Evolutionary conservation across 768 basidiomycete genomes (phyloP).

Genomic region (Holtermanniella nyarrowii): DNA sequence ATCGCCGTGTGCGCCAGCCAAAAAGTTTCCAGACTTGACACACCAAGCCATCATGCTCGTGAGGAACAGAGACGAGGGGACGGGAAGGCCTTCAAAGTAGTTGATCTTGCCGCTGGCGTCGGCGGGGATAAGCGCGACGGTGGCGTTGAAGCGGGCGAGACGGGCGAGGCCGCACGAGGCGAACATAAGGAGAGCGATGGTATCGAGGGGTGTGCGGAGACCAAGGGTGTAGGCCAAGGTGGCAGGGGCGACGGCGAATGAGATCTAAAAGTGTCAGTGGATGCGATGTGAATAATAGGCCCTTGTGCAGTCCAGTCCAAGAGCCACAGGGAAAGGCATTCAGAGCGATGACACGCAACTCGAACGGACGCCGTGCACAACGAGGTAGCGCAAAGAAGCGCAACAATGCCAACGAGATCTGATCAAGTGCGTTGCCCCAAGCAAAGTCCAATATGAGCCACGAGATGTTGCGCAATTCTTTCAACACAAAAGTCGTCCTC

Average conservation of each 20-base stretch:
- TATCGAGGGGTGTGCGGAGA: slow-evolving; percentile 82
- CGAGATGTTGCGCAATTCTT: too few relatives aligned
- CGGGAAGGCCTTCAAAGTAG: slow-evolving; percentile 96
- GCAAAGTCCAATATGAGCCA: too few relatives aligned
- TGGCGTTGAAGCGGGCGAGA: slow-evolving; percentile 96
- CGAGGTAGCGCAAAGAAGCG: too few relatives aligned
- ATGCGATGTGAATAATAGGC: too few relatives aligned
- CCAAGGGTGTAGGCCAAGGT: slow-evolving; percentile 83
- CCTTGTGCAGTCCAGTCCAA: too few relatives aligned
- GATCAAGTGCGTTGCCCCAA: too few relatives aligned
- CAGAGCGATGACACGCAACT: too few relatives aligned
- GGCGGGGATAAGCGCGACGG: slow-evolving; percentile 86
- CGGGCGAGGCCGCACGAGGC: slow-evolving; percentile 94
- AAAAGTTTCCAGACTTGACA: slow-evolving; percentile 75
- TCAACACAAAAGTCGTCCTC: too few relatives aligned
- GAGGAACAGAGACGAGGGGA: slow-evolving; percentile 75
- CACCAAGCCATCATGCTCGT: slow-evolving; percentile 72
- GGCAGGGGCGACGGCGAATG: slow-evolving; percentile 96
- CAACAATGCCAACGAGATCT: too few relatives aligned
- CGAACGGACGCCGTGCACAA: too few relatives aligned
- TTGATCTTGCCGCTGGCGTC: slow-evolving; percentile 73
- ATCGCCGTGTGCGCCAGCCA: slow-evolving; percentile 48
- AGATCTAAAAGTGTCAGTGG: slow-evolving; percentile 52
- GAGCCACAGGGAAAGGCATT: too few relatives aligned
- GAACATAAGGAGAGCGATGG: slow-evolving; percentile 72